These are phyloP conservation scores for Microcyclosporella mali DNA, from an alignment of 2,329 filamentous ascomycete genomes.

Conservation along the genomic window DNA sequence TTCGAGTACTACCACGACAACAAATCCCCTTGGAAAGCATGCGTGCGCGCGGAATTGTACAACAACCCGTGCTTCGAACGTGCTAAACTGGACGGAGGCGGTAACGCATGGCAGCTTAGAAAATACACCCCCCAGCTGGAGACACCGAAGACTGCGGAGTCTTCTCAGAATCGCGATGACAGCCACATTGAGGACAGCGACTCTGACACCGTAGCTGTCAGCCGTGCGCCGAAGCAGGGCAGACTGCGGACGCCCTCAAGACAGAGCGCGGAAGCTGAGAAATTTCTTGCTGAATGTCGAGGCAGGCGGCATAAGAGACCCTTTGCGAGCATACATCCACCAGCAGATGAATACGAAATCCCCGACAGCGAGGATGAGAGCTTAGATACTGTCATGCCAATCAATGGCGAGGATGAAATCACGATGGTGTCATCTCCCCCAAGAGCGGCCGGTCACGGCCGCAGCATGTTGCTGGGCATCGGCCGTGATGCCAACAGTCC, in stretches of 20 bases:
- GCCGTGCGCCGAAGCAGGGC: not conserved
- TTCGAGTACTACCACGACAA: constrained; percentile 4
- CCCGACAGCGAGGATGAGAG: too few relatives aligned
- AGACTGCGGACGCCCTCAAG: not conserved
- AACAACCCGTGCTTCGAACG: constrained; percentile 5
- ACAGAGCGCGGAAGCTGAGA: too few relatives aligned
- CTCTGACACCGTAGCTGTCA: not conserved
- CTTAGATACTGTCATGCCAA: too few relatives aligned
- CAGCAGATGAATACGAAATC: too few relatives aligned
- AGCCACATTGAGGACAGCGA: not conserved
- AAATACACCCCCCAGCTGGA: too few relatives aligned
- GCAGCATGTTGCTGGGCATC: too few relatives aligned
- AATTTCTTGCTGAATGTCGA: too few relatives aligned
- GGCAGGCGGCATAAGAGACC: too few relatives aligned
- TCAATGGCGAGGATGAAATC: too few relatives aligned
- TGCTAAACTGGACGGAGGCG: not conserved
- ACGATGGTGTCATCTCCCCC: not conserved
- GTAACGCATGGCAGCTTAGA: constrained; percentile 1
- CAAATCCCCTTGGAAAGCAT: constrained; percentile 1
- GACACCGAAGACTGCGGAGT: too few relatives aligned
- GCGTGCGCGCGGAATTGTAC: constrained; percentile 4
- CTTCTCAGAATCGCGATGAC: not conserved
- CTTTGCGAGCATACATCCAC: too few relatives aligned
- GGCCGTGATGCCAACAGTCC: too few relatives aligned
- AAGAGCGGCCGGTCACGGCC: not conserved